Base-by-base conservation (phyloP, 768 basidiomycete genomes). In the Clavaria fumosa region DNA sequence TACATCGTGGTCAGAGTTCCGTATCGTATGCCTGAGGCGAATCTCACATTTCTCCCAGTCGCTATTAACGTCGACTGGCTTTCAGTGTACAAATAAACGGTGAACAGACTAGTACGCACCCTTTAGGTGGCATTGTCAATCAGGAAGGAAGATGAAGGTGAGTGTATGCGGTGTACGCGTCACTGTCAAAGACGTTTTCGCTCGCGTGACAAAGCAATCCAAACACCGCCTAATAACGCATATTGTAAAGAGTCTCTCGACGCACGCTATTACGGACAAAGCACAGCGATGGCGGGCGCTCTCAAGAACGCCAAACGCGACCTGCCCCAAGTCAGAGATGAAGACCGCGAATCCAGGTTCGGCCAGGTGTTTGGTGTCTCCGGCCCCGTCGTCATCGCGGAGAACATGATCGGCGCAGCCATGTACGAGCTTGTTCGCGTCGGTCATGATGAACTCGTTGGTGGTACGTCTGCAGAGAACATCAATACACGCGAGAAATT, bases 341-440 rank as follows among this genome's bases (percentile, higher is more conserved):
- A 93, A 58, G 83, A 93, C 45, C 69, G 70, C 34, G 91, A 95
- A 62, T 80, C 78, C 45, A 69, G 69, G 46, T 86, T 85, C 49
- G 90, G 86, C 40, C 73, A 78, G 49, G 89, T 93, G 5, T 89
- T 73, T 55, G 91, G 91, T 44, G 95, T 99, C 27, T 99, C 95
- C 26, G 95, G 95, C 30, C 95, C 95, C 35, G 93, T 96, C 64
- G 93, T 99, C 51, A 78, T 97, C 53, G 91, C 90, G 44, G 84
- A 71, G 68, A 90, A 91, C 63, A 96, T 93, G 90, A 69, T 69
- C 40, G 90, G 89, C 28, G 83, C 81, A 41, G 93, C 90, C 47
- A 89, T 97, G 95, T 86, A 93, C 60, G 88, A 96, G 59, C 76
- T 97, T 45, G 95, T 93, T 40, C 83, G 95, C 48, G 95, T 97